Evolutionary conservation across 1,284 basidiomycete species (phyloP).

Genomic region (Irpex sp.): DNA sequence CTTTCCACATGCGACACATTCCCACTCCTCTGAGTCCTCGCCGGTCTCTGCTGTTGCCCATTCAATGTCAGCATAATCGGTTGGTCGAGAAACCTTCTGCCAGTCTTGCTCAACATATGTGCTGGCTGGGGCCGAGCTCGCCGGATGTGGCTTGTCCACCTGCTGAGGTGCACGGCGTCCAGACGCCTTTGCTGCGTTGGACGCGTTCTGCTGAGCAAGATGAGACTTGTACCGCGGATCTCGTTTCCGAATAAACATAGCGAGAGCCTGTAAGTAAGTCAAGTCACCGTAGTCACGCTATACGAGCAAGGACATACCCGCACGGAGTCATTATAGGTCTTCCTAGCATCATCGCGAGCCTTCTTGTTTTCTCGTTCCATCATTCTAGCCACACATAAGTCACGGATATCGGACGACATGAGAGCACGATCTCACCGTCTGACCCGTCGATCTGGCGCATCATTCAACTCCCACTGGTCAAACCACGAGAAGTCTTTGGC

Average conservation of each 20-base stretch:
- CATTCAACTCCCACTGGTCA: slow-evolving; percentile 79
- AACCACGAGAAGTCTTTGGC: slow-evolving; percentile 90
- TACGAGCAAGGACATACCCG: slow-evolving; percentile 49
- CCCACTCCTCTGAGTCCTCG: slow-evolving; percentile 77
- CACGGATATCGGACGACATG: neutral
- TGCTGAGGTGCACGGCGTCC: slow-evolving; percentile 8
- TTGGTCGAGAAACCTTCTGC: slow-evolving; percentile 57
- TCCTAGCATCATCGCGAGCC: slow-evolving; percentile 79
- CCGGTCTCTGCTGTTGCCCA: slow-evolving; percentile 67
- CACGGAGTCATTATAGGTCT: slow-evolving; percentile 93
- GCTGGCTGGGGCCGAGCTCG: slow-evolving; percentile 15
- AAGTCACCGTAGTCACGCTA: neutral
- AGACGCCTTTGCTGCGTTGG: slow-evolving; percentile 28
- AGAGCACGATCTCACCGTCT: slow-evolving; percentile 52
- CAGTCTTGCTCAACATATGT: slow-evolving; percentile 80
- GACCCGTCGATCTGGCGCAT: slow-evolving; percentile 85
- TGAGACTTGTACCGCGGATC: slow-evolving; percentile 89
- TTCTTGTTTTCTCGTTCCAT: slow-evolving; percentile 99
- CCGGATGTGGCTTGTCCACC: slow-evolving; percentile 13
- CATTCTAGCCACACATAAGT: slow-evolving; percentile 40
- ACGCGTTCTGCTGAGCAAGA: slow-evolving; percentile 38
- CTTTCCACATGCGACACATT: slow-evolving; percentile 96
- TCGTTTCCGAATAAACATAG: slow-evolving; percentile 86
- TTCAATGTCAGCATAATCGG: slow-evolving; percentile 57
- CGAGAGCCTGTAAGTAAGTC: slow-evolving; percentile 58